Evolutionary conservation across 2,329 filamentous ascomycete species (phyloP), one percentile per base, ranked within the genome.

Genomic region (Colletotrichum sp.): DNA sequence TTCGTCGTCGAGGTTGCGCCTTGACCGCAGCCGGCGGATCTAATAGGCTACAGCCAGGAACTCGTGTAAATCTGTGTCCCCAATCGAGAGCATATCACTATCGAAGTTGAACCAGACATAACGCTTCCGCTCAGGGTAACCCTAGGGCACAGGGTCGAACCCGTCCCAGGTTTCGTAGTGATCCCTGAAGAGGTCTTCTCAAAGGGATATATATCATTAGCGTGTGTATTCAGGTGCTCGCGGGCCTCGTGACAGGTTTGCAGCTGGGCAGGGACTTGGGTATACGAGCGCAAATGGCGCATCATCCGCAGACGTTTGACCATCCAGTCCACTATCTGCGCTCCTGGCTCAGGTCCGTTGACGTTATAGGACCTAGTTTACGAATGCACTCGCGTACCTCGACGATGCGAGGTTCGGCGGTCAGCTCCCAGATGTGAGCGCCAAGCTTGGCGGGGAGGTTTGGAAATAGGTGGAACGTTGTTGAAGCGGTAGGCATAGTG

Each of bases 71-170:
- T 70, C 12, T 9, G 24, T 64, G 3, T 38, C 3, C 28, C 28
- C 56, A n/a, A 73, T 21, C 13, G 30, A 70, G 28, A 73, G 13
- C 55, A 64, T 43, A 48, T 64, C 71, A 13, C 8, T 8, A 2
- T 64, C 66, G 9, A 64, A 73, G 56, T 73, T 73, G 43, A 73
- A 43, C 56, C 66, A 73, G 30, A 70, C 30, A n/a, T 73, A 62
- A 38, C 36, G 66, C 56, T 73, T 9, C 16, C 0, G 55, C 38
- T n/a, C 18, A 21, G 8, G 66, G 21, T 15, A 12, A 24, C 30
- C 55, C 70, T 62, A 32, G 13, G 28, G 15, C 28, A 68, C 3
- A 26, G 64, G 34, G 52, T 48, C 7, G 13, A 18, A 12, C n/a
- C 26, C 15, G 52, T 21, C n/a, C 7, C 60, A 26, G 26, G 36